Conservation (phyloP, 108 stramenopile genomes). For the Halocafeteria seosinensis region DNA sequence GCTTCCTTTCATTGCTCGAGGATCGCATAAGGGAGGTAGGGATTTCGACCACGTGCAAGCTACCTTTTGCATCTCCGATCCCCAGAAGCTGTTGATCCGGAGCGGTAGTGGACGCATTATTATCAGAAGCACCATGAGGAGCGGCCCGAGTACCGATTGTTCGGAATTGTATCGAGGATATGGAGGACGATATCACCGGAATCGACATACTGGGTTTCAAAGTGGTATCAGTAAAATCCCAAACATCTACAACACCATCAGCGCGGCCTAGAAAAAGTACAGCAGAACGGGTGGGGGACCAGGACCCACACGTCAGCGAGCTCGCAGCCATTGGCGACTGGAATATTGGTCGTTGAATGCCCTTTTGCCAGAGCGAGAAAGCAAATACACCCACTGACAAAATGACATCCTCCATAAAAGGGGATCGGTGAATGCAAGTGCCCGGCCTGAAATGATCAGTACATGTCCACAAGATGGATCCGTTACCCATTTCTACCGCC, state of each 20-base stretch:
- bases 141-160: neutral
- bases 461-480: constrained; percentile 28
- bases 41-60: constrained; percentile 38
- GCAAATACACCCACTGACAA: constrained; percentile 32
- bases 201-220: neutral
- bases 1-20: neutral
- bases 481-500: neutral
- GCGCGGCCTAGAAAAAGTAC: constrained; percentile 30
- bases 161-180: neutral
- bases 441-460: constrained; percentile 32
- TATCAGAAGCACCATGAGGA: neutral
- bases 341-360: constrained; percentile 24
- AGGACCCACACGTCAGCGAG: constrained; percentile 31
- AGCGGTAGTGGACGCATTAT: neutral
- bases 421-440: constrained; percentile 25
- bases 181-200: neutral
- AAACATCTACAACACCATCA: constrained; percentile 41
- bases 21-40: constrained; percentile 2
- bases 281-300: constrained; percentile 40
- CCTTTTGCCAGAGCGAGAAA: constrained; percentile 43
- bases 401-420: constrained; percentile 41
- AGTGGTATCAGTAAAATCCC: constrained; percentile 46
- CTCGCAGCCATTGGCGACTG: constrained; percentile 15
- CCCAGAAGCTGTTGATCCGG: constrained; percentile 24
- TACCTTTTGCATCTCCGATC: constrained; percentile 35